Base-by-base conservation (phyloP, 228 moss, liverwort and hornwort genomes). In the Sphagnum fallax region DNA sequence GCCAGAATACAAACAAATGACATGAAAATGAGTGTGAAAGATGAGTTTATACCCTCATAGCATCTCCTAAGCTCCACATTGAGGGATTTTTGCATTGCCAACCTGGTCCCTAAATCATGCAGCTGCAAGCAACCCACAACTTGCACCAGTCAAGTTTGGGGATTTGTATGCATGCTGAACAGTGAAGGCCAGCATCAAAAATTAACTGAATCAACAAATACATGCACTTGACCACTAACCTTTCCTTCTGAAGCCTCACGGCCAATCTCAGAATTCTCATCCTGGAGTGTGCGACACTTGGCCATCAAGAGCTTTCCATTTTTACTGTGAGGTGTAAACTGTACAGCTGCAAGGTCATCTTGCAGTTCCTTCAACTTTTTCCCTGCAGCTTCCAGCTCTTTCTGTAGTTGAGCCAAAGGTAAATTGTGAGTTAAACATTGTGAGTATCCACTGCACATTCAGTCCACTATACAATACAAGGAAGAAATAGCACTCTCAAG, bases 201-300 rank as follows among this genome's bases (percentile, higher is more conserved):
- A 53, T 53, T 0, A 12, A 67, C 9, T 18, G 11, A 58, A n/a
- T 16, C 32, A 61, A 47, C 49, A 62, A 51, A 67, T 62, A 67
- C 12, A 51, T 60, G 15, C 2, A 11, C 59, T 11, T 60, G 11
- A 11, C 59, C 59, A 60, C 11, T 52, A 66, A 96, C 93, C 91
- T 93, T 91, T 70, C 78, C 83, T 83, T 82, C 91, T 13, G 82
- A 88, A 63, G 82, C 88, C 72, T 88, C 91, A 50, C 83, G 86
- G 65, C 87, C 93, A 72, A 82, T 88, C 67, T 88, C 84, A 67
- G 83, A 89, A 71, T 91, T 89, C 70, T 89, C 92, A 52, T 80
- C 93, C 65, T 93, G 98, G 64, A 93, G 81, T 50, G 98, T 92
- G 62, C 94, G 87, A 80, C 89, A 93, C 65, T 91, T 91, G 69